A percentile compares a stretch with the other conserved stretches of the same genome.
Conservation (phyloP, 306 rosid genomes). For the Vigna nakashimae region DNA sequence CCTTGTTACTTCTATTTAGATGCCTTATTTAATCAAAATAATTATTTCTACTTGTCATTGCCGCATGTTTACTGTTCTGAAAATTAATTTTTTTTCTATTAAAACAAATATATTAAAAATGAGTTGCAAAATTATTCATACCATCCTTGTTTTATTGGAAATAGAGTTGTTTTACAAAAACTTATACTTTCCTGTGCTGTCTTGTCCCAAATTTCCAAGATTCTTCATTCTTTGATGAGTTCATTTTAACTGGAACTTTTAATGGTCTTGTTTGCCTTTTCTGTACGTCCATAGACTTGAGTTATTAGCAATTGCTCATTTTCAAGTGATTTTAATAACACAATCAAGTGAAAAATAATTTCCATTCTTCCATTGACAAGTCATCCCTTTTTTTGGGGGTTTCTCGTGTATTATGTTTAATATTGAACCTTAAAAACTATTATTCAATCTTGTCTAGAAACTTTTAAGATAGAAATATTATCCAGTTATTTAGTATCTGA, state of each 20-base stretch:
- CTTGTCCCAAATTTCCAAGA: background rate
- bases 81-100: background rate
- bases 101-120: constrained; percentile 22
- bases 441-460: constrained; percentile 4
- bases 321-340: constrained; percentile 29
- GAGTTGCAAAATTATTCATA: background rate
- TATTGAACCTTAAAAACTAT: constrained; percentile 21
- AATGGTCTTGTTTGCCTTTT: background rate
- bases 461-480: constrained; percentile 1
- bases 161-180: background rate
- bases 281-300: background rate
- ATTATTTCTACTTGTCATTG: background rate
- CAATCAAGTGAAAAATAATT: constrained; percentile 8
- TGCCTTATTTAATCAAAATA: constrained; percentile 6
- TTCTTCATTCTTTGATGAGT: constrained; percentile 11
- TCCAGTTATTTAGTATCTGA: constrained; percentile 32
- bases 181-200: background rate
- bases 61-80: background rate
- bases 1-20: background rate
- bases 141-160: background rate
- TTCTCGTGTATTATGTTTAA: constrained; percentile 18
- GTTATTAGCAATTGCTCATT: constrained; percentile 10
- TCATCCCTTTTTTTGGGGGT: constrained; percentile 23
- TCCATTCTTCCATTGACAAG: background rate
- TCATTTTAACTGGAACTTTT: constrained; percentile 8